Evolutionary conservation across 352 stramenopile genomes (phyloP), one percentile per base, ranked within the genome.

Genomic region (Halophytophthora polymorphica): DNA sequence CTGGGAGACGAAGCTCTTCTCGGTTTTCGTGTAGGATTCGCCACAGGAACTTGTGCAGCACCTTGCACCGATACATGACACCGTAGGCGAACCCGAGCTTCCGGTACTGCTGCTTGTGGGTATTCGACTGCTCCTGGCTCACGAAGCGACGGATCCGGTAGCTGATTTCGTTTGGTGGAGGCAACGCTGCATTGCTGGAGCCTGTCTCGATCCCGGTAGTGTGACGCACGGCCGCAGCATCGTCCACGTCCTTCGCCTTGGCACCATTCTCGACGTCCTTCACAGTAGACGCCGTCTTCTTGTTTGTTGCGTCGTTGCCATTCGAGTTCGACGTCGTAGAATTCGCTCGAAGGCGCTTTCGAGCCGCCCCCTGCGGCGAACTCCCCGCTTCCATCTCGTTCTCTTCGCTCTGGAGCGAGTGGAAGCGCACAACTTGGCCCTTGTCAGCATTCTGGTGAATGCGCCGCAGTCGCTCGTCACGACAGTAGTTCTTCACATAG

Each of bases 31-130:
- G 68, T 18, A 90, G 69, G 54, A 78, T 83, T 21, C 39, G 66
- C 78, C 78, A 92, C 21, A 92, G 54, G 55, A 86, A 90, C 37
- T 63, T 58, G 61, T 92, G 82, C n/a, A 92, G 70, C 44, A 71
- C 56, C 71, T 88, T 90, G 53, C 82, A 90, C 40, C 82, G 79
- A 61, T 79, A 92, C 78, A 92, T 92, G 22, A 90, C 78, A 7
- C 82, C 82, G 31, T 90, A 90, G 7, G 78, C 82, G 52, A 92
- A 90, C 0, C 82, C 82, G 13, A 92, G 73, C 23, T 82, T 85
- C 33, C 73, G 67, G 49, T 86, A 92, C 64, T 92, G 82, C 10
- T 82, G 66, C 3, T 60, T 76, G 48, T 90, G 80, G 6, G 74
- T 48, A 17, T 69, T 66, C 2, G 66, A 77, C 49, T 82, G 78